phyloP scores from a whole-genome alignment of 441 rosid species.

The Populus hybrid region DNA sequence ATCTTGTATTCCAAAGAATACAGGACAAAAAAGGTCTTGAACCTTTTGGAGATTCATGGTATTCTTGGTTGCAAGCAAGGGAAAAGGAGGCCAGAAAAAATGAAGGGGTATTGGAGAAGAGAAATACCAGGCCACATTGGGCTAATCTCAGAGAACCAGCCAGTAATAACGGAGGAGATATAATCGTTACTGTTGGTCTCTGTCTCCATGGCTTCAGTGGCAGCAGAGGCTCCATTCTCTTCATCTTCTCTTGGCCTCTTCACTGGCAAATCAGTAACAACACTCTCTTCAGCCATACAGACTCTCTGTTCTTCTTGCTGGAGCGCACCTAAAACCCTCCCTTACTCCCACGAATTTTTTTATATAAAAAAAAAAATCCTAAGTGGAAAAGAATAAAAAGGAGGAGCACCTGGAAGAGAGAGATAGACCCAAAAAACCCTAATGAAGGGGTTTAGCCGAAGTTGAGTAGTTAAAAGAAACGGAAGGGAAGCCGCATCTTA shows the following conservation, averaged over 20 bases:
- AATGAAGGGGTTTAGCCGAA: background rate
- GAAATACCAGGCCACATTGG: constrained; percentile 97
- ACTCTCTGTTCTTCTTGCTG: background rate
- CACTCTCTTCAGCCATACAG: constrained; percentile 49
- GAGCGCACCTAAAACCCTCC: background rate
- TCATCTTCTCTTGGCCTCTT: constrained; percentile 76
- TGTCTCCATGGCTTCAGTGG: constrained; percentile 45
- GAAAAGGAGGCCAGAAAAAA: background rate
- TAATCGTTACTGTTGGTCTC: constrained; percentile 35
- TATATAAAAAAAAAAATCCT: background rate
- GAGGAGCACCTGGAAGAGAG: background rate
- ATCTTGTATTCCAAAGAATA: background rate
- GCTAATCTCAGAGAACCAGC: constrained; percentile 99
- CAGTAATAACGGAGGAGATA: constrained; percentile 80
- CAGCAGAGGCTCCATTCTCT: constrained; percentile 36
- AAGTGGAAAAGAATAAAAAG: background rate
- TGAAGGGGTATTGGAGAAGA: background rate
- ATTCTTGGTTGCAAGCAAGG: background rate
- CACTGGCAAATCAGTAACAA: constrained; percentile 46
- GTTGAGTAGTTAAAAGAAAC: background rate
- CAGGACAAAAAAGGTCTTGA: background rate
- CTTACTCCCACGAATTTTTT: background rate
- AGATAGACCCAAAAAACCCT: background rate
- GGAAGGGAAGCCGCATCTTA: constrained; percentile 21
- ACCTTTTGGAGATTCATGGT: background rate